Evolutionary conservation across 495 filamentous ascomycete species (phyloP).

Genomic region (Aspergillus hancockii): DNA sequence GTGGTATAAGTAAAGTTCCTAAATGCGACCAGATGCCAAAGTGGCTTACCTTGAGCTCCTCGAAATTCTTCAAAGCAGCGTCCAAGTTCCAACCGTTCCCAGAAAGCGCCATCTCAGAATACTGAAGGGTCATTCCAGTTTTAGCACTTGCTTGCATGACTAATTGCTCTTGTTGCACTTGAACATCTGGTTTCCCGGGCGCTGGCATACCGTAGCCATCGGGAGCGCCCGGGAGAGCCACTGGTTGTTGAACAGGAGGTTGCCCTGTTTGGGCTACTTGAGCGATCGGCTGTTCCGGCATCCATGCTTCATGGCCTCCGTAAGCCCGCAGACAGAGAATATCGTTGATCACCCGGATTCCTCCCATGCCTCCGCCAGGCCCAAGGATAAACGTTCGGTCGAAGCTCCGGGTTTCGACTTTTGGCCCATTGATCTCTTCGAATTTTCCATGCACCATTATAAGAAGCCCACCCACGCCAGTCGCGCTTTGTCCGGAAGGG

Average conservation of each 20-base stretch:
- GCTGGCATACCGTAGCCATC: conserved; percentile 44
- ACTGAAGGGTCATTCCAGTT: conserved; percentile 72
- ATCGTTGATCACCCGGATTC: conserved; percentile 79
- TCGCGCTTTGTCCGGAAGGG: conserved; percentile 59
- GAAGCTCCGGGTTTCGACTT: conserved; percentile 71
- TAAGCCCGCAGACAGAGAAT: conserved; percentile 69
- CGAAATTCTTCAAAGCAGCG: conserved; percentile 66
- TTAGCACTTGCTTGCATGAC: conserved; percentile 63
- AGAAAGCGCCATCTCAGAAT: conserved; percentile 68
- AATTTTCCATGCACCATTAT: conserved; percentile 83
- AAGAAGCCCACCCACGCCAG: conserved; percentile 74
- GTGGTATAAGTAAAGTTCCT: conserved; percentile 16
- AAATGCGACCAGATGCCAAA: background rate
- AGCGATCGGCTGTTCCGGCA: conserved; percentile 36
- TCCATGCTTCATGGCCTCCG: conserved; percentile 62
- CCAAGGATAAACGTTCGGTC: conserved; percentile 83
- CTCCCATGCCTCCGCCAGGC: conserved; percentile 61
- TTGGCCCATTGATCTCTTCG: conserved; percentile 63
- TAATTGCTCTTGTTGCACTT: conserved; percentile 60
- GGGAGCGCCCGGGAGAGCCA: conserved; percentile 27
- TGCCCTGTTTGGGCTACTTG: conserved; percentile 16
- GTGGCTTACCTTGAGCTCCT: conserved; percentile 50
- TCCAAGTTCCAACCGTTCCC: conserved; percentile 74
- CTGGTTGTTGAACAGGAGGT: conserved; percentile 12
- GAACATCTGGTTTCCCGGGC: conserved; percentile 41